Evolutionary conservation across 176 grass and related monocot genomes (phyloP).

Genomic region (Aegilops tauschii): DNA sequence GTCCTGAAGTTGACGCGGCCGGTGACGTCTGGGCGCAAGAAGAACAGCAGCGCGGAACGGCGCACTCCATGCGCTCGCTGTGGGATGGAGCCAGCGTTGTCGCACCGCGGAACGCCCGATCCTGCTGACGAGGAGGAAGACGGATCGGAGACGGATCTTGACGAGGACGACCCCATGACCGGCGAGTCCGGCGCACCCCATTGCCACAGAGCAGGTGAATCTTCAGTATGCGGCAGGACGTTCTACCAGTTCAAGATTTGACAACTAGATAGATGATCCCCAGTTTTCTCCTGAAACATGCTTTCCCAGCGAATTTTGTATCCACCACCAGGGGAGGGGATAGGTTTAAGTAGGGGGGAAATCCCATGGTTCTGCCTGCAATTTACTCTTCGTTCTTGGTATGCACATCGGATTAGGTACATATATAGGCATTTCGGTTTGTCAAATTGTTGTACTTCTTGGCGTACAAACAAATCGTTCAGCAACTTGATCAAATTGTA

Average conservation of each 20-base stretch:
- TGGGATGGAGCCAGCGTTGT: background rate
- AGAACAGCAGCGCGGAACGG: background rate
- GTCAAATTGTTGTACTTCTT: background rate
- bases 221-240: background rate
- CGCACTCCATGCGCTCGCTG: background rate
- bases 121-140: background rate
- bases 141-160: background rate
- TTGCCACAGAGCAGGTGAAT: background rate
- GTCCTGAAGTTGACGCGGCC: background rate
- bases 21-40: background rate
- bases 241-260: background rate
- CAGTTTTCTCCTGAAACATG: background rate
- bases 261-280: background rate
- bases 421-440: too few species aligned
- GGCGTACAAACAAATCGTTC: background rate
- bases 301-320: background rate
- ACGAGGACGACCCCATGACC: background rate
- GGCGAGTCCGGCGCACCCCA: background rate
- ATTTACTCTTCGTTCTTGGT: background rate
- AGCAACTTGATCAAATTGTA: background rate
- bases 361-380: background rate
- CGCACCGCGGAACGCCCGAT: conserved; percentile 1
- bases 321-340: background rate
- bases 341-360: background rate
- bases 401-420: background rate